Evolutionary conservation across 2,329 filamentous ascomycete genomes (phyloP), one percentile per base, ranked within the genome.

Genomic region (Aspergillus pseudoterreus): DNA sequence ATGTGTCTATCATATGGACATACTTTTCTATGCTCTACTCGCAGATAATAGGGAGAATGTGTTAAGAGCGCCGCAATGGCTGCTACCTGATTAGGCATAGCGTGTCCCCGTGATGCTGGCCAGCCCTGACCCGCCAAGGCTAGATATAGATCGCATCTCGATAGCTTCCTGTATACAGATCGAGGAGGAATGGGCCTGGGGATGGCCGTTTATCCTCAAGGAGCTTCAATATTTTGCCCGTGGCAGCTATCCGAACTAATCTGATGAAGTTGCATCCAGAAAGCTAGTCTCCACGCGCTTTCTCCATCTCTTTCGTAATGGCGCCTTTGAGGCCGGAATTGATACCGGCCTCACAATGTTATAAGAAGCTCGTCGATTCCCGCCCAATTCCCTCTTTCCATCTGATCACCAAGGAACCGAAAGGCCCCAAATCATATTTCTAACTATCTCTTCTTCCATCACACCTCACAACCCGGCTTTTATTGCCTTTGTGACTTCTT

Each of bases 341-440:
- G 63, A 71, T 73, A 69, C 72, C 72, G 71, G 71, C 71, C 71
- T 72, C 71, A 60, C 56, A 63, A 57, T 57, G 63, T 72, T 73
- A 74, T 74, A 74, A 74, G 65, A 69, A 65, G 65, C 55, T 54
- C 55, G 58, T 66, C 54, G 55, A 62, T 57, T 62, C 66, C 67
- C 62, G 61, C 61, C 57, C 50, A 60, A 62, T 55, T 53, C 46
- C 47, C 45, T 57, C 52, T 51, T 57, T 43, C 47, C 39, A 2
- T 19, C 17, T 17, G 4, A 15, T n/a, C 17, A 12, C 19, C 52
- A 63, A 52, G 48, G 33, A 32, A 39, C 19, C 36, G 39, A 47
- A 45, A 57, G 50, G 12, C 32, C 22, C 33, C 47, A 47, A 38
- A 43, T 39, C 44, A 12, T 54, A 19, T 17, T 39, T 9, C 14